Evolutionary conservation across 768 basidiomycete genomes (phyloP).

Genomic region (Trametes villosa): DNA sequence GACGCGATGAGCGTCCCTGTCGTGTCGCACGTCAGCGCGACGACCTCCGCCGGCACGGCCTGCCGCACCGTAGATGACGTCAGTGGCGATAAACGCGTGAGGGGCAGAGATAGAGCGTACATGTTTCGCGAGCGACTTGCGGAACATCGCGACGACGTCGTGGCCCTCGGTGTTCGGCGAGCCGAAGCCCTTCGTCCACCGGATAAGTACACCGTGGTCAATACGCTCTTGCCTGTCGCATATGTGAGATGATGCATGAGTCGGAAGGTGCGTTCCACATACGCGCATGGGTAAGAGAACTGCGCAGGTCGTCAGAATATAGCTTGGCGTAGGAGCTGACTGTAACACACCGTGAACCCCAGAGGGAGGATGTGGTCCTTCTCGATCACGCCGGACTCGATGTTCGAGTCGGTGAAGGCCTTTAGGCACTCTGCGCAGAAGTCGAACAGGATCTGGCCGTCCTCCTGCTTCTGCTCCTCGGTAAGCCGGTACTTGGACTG

Average conservation of each 20-base stretch:
- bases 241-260: neutral
- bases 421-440: slow-evolving; percentile 96
- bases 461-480: slow-evolving; percentile 97
- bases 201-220: slow-evolving; percentile 91
- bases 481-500: slow-evolving; percentile 97
- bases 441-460: slow-evolving; percentile 95
- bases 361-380: slow-evolving; percentile 71
- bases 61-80: slow-evolving; percentile 36
- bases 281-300: slow-evolving; percentile 97
- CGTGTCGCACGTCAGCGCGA: slow-evolving; percentile 95
- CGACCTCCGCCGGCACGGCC: slow-evolving; percentile 83
- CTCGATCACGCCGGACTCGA: slow-evolving; percentile 53
- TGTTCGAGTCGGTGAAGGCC: slow-evolving; percentile 81
- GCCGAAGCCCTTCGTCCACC: slow-evolving; percentile 99
- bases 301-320: slow-evolving; percentile 33
- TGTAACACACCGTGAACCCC: slow-evolving; percentile 85
- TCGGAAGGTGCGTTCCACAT: slow-evolving; percentile 38
- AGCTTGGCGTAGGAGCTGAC: neutral
- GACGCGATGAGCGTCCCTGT: slow-evolving; percentile 98
- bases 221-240: slow-evolving; percentile 81
- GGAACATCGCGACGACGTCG: slow-evolving; percentile 95
- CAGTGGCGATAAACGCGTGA: slow-evolving; percentile 1
- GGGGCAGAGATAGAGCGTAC: slow-evolving; percentile 47
- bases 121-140: slow-evolving; percentile 73
- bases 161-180: slow-evolving; percentile 88